Base-by-base conservation (phyloP, 1,139 yeast species). In the Pichia sp. region DNA sequence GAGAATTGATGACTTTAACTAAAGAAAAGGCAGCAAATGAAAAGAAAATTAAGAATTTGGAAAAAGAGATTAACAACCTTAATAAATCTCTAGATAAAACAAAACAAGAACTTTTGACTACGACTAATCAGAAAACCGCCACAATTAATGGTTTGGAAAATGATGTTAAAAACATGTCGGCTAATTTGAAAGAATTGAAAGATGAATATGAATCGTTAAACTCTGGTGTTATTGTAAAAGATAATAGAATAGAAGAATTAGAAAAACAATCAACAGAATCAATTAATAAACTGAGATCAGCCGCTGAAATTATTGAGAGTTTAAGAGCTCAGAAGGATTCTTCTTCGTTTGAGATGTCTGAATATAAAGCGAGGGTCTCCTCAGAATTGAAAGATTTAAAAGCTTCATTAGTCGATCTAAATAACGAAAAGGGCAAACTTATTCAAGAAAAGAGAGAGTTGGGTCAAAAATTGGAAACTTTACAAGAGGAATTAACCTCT, bases 1-100 rank as follows among this genome's bases (percentile, higher is more conserved):
- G 92, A 38, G 97, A 89, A 52, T 67, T 90, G 33, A 77, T 87
- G 60, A 76, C 75, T 36, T 66, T 87, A 36, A 74, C 80, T 1
- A 78, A 78, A 48, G 80, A 78, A 31, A 81, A 81, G 49, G 76
- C 73, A 2, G 74, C 74, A 0, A 56, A 73, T 2, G 83, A 78
- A 41, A 68, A 68, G 37, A 66, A 66, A 12, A 61, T 75, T 52
- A 71, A 62, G 50, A 59, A 48, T 47, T 60, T 60, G 61, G 76
- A 65, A 42, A 76, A 70, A 39, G 76, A 75, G 11, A 51, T 67
- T 2, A 56, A 53, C 7, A 57, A 51, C 12, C 29, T 52, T 3
- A 28, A 49, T 0, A 62, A 62, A 38, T 55, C 57, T 4, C 54
- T 57, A n/a, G 62, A 62, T 26, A 67, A 59, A 35, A 34, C 48